A percentile compares a stretch with the other conserved stretches of the same genome.
Evolutionary conservation across 768 basidiomycete genomes (phyloP).

Genomic region (Pholiota microspora): DNA sequence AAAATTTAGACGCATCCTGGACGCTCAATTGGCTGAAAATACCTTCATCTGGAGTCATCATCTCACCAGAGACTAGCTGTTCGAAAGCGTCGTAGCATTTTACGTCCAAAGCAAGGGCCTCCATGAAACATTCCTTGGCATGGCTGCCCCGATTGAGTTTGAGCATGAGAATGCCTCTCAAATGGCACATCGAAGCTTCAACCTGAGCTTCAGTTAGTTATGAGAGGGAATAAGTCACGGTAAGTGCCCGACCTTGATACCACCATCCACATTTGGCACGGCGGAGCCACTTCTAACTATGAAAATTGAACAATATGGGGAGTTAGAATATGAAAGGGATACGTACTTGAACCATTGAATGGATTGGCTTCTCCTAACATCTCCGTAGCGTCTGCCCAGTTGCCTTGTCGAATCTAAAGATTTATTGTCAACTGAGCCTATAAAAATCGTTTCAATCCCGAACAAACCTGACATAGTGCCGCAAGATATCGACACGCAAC

Average conservation of each 20-base stretch:
- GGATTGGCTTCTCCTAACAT: conserved; percentile 93
- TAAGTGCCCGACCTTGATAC: conserved; percentile 74
- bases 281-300: conserved; percentile 63
- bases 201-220: conserved; percentile 61
- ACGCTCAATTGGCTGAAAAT: conserved; percentile 8
- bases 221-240: background rate
- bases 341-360: conserved; percentile 67
- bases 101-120: conserved; percentile 90
- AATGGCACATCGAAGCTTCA: conserved; percentile 95
- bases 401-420: conserved; percentile 75
- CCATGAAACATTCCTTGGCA: conserved; percentile 95
- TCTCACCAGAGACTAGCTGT: conserved; percentile 85
- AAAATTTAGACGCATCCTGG: background rate
- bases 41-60: conserved; percentile 98
- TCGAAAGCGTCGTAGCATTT: conserved; percentile 97
- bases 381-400: conserved; percentile 89
- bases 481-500: conserved; percentile 95
- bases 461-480: conserved; percentile 83
- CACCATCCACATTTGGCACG: conserved; percentile 84
- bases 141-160: conserved; percentile 88
- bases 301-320: background rate
- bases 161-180: conserved; percentile 91
- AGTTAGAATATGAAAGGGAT: background rate
- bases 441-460: background rate
- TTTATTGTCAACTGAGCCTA: background rate